phyloP scores from a whole-genome alignment of 805 yeast species.

The Sugiyamaella chiloensis region DNA sequence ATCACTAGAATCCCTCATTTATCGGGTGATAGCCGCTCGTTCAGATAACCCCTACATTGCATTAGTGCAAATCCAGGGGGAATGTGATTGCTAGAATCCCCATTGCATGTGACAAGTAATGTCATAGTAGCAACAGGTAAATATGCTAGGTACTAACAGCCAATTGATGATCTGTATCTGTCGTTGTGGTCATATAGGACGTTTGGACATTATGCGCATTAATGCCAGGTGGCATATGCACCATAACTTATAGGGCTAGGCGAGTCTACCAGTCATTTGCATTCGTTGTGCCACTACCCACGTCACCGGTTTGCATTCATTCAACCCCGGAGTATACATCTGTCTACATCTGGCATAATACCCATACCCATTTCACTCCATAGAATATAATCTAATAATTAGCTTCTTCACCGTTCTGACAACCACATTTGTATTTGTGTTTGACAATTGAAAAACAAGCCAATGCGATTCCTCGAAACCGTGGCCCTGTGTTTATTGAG shows the following conservation, averaged over 20 bases:
- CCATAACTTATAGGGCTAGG: background rate
- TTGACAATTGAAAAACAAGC: background rate
- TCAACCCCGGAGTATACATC: background rate
- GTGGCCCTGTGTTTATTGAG: constrained; percentile 2
- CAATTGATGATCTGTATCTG: background rate
- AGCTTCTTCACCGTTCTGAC: constrained; percentile 2
- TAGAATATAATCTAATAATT: background rate
- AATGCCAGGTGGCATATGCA: constrained; percentile 6
- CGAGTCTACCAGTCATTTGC: background rate
- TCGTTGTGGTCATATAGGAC: background rate
- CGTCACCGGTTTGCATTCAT: background rate
- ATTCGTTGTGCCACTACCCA: background rate
- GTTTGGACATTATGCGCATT: constrained; percentile 2
- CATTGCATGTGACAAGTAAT: background rate
- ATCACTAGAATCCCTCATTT: no score
- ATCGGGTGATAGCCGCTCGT: background rate
- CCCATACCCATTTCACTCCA: background rate
- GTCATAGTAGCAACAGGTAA: background rate
- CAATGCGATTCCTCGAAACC: constrained; percentile 6
- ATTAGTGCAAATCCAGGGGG: background rate
- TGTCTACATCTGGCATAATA: background rate
- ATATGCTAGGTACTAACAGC: background rate
- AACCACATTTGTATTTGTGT: background rate
- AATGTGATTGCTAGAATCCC: no score
- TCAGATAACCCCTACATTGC: background rate